Base-by-base conservation (phyloP, 2,329 filamentous ascomycete species). In the Cordyceps javanica region DNA sequence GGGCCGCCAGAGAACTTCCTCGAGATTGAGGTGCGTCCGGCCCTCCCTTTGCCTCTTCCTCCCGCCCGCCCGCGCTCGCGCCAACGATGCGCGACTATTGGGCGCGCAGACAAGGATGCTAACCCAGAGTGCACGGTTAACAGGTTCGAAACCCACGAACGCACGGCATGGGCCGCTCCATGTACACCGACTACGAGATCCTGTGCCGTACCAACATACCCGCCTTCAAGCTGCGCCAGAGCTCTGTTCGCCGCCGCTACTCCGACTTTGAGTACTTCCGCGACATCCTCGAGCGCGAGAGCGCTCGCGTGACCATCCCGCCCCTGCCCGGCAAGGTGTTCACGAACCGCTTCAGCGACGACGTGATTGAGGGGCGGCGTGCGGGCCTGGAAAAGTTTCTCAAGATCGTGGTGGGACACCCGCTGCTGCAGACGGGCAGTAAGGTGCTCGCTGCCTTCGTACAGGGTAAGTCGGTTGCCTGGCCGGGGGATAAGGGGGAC, bases 171-270 rank as follows among this genome's bases (percentile, higher is more conserved):
- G 93, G 92, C 63, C 90, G 94, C 65, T 85, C 86, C 77, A 96
- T 96, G 91, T 97, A 97, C 80, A 99, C 94, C 56, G 94, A 95
- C 75, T 99, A 97, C 80, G 92, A 97, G 75, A 97, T 99, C 70
- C 83, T 96, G 67, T 96, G 94, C 79, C 88, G 90, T 67, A 99
- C 94, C 75, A 99, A 99, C 77, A 99, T 99, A 70, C 94, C 94
- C 59, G 92, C 94, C 66, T 99, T 99, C 83, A 97, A 97, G 79
- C 86, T 97, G 66, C 91, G 92, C 64, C 84, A 89, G 71, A 91
- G 87, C 63, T 85, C 86, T 65, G 94, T 99, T 61, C 91, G 92
- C 65, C 87, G 94, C 62, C 90, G 94, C 54, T 99, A 99, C 79
- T 94, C 89, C 58, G 94, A 99, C 74, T 99, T 99, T 72, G 94